Base-by-base conservation (phyloP, 2,329 filamentous ascomycete genomes). In the Fusarium beomiforme region DNA sequence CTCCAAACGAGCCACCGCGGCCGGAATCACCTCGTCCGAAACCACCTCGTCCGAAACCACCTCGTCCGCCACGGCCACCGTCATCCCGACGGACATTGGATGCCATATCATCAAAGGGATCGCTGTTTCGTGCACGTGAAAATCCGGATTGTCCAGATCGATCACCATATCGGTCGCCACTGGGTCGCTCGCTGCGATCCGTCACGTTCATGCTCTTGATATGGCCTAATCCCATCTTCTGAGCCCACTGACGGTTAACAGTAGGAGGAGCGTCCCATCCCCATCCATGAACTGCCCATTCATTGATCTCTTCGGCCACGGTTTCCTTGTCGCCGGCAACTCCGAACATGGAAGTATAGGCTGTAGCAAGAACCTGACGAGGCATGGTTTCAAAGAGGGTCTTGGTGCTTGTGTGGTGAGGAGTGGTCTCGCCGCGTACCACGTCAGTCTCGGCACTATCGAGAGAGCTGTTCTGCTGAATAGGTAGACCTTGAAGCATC, bases 261-360 rank as follows among this genome's bases (percentile, higher is more conserved):
- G 55, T 64, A 2, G 90, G 90, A 10, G 85, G 83, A 49, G 84
- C 65, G 0, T 78, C 56, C 83, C 86, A 84, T 42, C 88, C 87
- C 83, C 88, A 88, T 23, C 84, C 87, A 19, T 82, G 76, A 23
- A 77, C 75, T 49, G 82, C 80, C 83, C 89, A 87, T n/a, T 82
- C 77, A 77, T 90, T 90, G 69, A 91, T 79, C 23, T 85, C 81
- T 6, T 83, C 74, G 21, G 89, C 81, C 11, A 86, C 71, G 4
- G 78, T 75, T 17, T 79, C 77, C 51, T 79, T 76, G 76, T 84
- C 82, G 68, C 78, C 72, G 81, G 86, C 44, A 82, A 82, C 54
- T 57, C 90, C 89, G 44, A 93, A 85, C 47, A 88, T 78, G 12
- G 88, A 86, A 21, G 82, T 79, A 80, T 93, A 94, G 0, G 85